A percentile compares a stretch with the other conserved stretches of the same genome.
Conservation (phyloP, 345 rosid species). For the Psidium friedrichsthalianum region DNA sequence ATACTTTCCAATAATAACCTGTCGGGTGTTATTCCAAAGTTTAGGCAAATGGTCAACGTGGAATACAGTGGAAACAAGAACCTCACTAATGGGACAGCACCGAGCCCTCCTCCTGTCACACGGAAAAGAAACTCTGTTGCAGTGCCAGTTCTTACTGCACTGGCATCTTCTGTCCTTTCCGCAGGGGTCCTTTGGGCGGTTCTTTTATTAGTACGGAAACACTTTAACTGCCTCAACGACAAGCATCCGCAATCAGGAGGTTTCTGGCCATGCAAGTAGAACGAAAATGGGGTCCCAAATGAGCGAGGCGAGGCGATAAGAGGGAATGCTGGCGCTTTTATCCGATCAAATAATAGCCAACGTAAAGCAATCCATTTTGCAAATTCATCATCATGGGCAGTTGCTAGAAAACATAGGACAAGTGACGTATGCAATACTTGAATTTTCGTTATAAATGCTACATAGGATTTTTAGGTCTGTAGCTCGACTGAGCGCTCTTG, state of each 20-base stretch:
- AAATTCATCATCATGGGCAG: background rate
- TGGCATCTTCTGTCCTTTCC: slow-evolving; percentile 19
- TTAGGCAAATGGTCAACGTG: slow-evolving; percentile 11
- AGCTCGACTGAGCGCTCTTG: background rate
- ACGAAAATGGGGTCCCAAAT: background rate
- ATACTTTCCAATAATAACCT: slow-evolving; percentile 55
- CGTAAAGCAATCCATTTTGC: background rate
- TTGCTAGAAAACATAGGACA: background rate
- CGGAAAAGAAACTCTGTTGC: slow-evolving; percentile 17
- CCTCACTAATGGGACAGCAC: background rate
- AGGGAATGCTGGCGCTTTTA: background rate
- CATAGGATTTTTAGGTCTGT: background rate
- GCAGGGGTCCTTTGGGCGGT: slow-evolving; percentile 10
- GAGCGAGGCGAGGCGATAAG: background rate
- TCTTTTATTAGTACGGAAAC: slow-evolving; percentile 18
- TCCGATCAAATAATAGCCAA: background rate
- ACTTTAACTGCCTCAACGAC: slow-evolving; percentile 22
- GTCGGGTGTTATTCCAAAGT: slow-evolving; percentile 30
- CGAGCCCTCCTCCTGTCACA: background rate
- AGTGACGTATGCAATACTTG: background rate
- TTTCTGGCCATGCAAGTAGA: background rate
- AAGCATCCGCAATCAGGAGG: slow-evolving; percentile 20
- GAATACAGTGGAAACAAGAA: slow-evolving; percentile 25
- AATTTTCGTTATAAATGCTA: background rate
- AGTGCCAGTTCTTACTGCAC: slow-evolving; percentile 15